These are phyloP conservation scores for Tephrocybe sp. DNA, from an alignment of 768 basidiomycete species.

Conservation along the genomic window DNA sequence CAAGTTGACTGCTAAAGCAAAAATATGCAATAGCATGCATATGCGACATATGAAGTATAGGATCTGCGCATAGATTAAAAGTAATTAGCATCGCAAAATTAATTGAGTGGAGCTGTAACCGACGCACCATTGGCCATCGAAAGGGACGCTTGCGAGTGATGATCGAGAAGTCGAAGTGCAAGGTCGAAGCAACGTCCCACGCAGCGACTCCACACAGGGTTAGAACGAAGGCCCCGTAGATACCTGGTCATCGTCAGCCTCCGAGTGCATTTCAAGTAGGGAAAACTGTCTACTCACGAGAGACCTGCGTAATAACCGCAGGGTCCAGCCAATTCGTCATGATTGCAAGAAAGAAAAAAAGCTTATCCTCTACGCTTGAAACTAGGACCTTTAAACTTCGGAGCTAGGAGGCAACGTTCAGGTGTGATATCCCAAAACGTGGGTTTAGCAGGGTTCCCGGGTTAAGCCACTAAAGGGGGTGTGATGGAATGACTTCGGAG, in stretches of 20 bases:
- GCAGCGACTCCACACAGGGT: constrained; percentile 31
- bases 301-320: constrained; percentile 24
- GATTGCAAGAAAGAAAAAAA: background rate
- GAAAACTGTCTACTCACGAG: constrained; percentile 22
- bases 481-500: background rate
- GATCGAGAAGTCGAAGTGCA: constrained; percentile 32
- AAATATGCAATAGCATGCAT: constrained; percentile 33
- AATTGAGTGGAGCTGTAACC: background rate
- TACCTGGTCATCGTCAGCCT: constrained; percentile 18
- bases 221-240: constrained; percentile 31
- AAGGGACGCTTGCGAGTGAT: constrained; percentile 27
- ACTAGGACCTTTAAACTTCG: background rate
- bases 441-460: too few relatives aligned
- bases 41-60: constrained; percentile 33
- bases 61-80: constrained; percentile 16
- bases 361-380: background rate
- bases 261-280: background rate
- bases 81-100: background rate
- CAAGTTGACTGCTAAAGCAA: constrained; percentile 30
- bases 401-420: background rate
- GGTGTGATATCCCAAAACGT: background rate
- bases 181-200: constrained; percentile 30
- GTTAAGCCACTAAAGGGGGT: background rate
- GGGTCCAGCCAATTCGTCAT: constrained; percentile 26
- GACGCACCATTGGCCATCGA: constrained; percentile 34